Percentiles rank a stretch among this genome's conserved stretches.
Conservation (phyloP, 306 rosid genomes). For the Trifolium subterraneum region DNA sequence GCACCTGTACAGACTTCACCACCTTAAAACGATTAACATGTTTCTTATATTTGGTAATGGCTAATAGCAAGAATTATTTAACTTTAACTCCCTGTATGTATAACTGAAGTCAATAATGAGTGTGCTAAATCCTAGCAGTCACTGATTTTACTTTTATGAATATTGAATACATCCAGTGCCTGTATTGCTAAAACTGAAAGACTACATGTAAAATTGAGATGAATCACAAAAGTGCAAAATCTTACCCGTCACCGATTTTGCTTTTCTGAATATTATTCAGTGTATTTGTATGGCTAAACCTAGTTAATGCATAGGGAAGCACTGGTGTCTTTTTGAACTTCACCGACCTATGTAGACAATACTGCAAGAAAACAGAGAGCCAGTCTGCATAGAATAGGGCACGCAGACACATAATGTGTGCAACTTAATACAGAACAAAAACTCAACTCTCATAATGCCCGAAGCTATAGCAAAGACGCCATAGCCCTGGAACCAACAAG, state of each 20-base stretch:
- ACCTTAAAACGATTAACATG: conserved; percentile 5
- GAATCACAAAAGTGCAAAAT: background rate
- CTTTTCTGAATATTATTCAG: conserved; percentile 12
- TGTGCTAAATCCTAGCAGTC: conserved; percentile 6
- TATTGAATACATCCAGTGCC: background rate
- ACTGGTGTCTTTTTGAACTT: conserved; percentile 10
- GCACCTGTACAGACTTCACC: background rate
- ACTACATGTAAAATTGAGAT: background rate
- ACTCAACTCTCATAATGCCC: conserved; percentile 23
- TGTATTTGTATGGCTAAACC: conserved; percentile 13
- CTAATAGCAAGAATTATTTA: background rate
- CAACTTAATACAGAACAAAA: conserved; percentile 17
- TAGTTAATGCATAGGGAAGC: conserved; percentile 11
- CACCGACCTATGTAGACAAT: conserved; percentile 4
- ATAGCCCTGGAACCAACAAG: background rate
- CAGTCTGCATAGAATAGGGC: conserved; percentile 25
- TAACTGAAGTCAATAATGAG: conserved; percentile 8
- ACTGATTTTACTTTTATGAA: conserved; percentile 27
- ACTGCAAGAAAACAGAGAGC: conserved; percentile 12
- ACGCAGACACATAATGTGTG: conserved; percentile 12
- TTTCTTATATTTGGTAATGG: conserved; percentile 12
- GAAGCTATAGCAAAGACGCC: conserved; percentile 8
- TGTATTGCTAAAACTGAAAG: conserved; percentile 5
- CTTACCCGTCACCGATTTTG: conserved; percentile 2
- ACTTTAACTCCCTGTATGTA: background rate